Base-by-base conservation (phyloP, 2,329 filamentous ascomycete genomes). In the Cercospora citrullina region DNA sequence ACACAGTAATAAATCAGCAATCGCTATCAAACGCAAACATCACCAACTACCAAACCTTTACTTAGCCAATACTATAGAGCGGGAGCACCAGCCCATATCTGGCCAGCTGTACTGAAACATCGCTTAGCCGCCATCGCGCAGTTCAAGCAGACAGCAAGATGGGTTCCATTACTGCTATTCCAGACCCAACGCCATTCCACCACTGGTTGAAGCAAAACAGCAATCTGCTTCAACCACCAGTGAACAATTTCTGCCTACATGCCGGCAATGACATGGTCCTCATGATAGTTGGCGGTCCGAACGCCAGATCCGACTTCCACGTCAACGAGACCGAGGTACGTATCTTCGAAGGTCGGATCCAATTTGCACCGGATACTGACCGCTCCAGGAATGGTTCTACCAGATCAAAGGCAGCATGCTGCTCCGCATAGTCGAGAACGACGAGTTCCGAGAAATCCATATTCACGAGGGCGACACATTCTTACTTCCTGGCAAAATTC, bases 241-340 rank as follows among this genome's bases (percentile, higher is more conserved):
- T 98, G 77, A 97, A 97, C 83, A 98, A 98, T 83, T 96, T 95
- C 84, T 97, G 94, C 82, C 92, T 98, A 75, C 96, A 97, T 83
- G 91, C 96, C 78, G 96, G 96, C 82, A 87, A 91, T 65, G 87
- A 87, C 76, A 87, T 94, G 67, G 93, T 90, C 58, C 90, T 95
- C 77, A 95, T 94, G 91, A 93, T 97, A 74, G 94, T 98, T 71
- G 95, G 95, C 78, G 94, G 95, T 9, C 95, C 95, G 75, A 98
- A 98, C 80, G 92, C 92, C 70, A 89, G 94, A 71, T 97, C 93
- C 65, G 94, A 98, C 85, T 98, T 97, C 84, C 95, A 98, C 86
- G 94, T 98, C 86, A 98, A 98, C 85, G 84, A 89, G 75, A 98
- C 94, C 0, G 62, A 64, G 33, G 68, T 69, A 28, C 33, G 60